These are phyloP conservation scores for Mikania micrantha DNA, from an alignment of 129 eudicot species.

Conservation along the genomic window DNA sequence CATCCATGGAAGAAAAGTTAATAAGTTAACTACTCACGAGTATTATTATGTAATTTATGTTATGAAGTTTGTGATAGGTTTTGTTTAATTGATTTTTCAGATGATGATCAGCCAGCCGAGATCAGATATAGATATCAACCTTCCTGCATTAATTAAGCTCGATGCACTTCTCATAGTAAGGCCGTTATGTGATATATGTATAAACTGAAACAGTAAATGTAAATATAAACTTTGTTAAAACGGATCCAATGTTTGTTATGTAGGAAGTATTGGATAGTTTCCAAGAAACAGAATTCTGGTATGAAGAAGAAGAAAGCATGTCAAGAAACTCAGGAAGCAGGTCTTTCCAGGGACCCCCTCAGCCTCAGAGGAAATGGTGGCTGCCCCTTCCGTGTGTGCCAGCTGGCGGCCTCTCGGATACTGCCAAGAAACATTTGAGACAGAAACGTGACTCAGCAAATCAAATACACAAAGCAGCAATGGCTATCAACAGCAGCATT, in stretches of 20 bases:
- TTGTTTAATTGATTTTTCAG: too few species aligned
- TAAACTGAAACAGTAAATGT: too few species aligned
- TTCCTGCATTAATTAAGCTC: slow-evolving; percentile 78
- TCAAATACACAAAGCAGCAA: slow-evolving; percentile 88
- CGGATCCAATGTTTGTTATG: slow-evolving; percentile 19
- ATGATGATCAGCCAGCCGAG: slow-evolving; percentile 73
- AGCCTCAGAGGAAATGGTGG: slow-evolving; percentile 84
- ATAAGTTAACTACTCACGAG: too few species aligned
- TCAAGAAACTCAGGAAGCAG: slow-evolving; percentile 59
- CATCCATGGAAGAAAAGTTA: too few species aligned
- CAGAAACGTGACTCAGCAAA: slow-evolving; percentile 63
- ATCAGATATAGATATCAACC: slow-evolving; percentile 70
- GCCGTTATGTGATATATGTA: too few species aligned
- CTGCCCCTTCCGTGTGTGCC: slow-evolving; percentile 69
- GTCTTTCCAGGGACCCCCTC: slow-evolving; percentile 57
- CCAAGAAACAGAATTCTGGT: slow-evolving; percentile 75
- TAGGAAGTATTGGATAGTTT: slow-evolving; percentile 84
- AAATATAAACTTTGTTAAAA: background rate
- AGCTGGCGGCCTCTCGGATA: slow-evolving; percentile 58
- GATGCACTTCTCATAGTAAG: slow-evolving; percentile 81
- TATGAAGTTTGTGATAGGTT: too few species aligned
- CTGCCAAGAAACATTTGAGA: slow-evolving; percentile 51
- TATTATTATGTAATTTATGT: too few species aligned
- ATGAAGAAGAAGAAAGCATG: slow-evolving; percentile 64
- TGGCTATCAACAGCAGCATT: slow-evolving; percentile 74